phyloP scores from a whole-genome alignment of 106 monocot genomes.

The Xerophyta viscosa region DNA sequence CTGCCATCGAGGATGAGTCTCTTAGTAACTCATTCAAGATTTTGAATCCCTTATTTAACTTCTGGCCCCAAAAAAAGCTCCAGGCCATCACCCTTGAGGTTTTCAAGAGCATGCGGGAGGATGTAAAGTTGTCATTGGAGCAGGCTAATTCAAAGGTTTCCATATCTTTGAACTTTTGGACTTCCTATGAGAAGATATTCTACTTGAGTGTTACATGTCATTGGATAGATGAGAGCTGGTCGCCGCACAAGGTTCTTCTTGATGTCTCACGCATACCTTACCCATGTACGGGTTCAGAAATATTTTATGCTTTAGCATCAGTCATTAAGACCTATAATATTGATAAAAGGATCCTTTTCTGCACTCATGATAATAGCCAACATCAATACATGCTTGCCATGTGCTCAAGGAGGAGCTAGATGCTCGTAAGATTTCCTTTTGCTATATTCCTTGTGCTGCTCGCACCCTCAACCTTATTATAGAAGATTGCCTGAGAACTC shows the following conservation, averaged over 20 bases:
- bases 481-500: conserved; percentile 55
- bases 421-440: conserved; percentile 42
- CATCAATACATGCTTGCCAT: conserved; percentile 58
- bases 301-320: conserved; percentile 34
- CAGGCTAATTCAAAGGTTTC: conserved; percentile 60
- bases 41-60: conserved; percentile 45
- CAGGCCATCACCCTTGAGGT: conserved; percentile 39
- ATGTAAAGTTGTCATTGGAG: conserved; percentile 50
- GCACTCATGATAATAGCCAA: conserved; percentile 58
- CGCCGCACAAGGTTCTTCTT: conserved; percentile 57
- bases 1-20: conserved; percentile 42
- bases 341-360: conserved; percentile 59
- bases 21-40: conserved; percentile 44
- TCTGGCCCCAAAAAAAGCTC: conserved; percentile 65
- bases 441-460: conserved; percentile 77
- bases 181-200: conserved; percentile 62
- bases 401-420: conserved; percentile 67
- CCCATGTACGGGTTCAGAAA: conserved; percentile 53
- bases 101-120: conserved; percentile 64
- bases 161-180: conserved; percentile 76
- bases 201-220: conserved; percentile 70
- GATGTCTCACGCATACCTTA: conserved; percentile 61
- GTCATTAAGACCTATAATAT: conserved; percentile 47
- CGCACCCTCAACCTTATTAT: conserved; percentile 61
- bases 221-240: conserved; percentile 88